Conservation (phyloP, 306 rosid genomes). For the Arachis hypogaea region DNA sequence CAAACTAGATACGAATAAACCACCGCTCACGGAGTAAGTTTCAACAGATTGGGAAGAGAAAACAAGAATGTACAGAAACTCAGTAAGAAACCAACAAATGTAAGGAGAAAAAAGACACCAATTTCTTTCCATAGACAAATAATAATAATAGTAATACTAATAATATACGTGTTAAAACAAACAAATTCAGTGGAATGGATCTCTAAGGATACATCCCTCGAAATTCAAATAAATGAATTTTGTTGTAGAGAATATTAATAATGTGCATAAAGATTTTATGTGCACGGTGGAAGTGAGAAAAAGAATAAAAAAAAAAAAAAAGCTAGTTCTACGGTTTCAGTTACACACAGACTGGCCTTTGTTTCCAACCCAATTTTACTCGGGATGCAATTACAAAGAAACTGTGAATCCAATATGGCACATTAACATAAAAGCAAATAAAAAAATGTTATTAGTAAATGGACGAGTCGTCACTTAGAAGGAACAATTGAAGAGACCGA, state of each 20-base stretch:
- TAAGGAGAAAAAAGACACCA: too few relatives aligned
- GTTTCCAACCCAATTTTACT: conserved; percentile 47
- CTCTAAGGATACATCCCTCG: not conserved
- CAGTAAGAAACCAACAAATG: too few relatives aligned
- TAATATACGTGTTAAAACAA: too few relatives aligned
- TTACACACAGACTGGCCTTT: conserved; percentile 39
- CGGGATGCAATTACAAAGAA: conserved; percentile 38
- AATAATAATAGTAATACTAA: too few relatives aligned
- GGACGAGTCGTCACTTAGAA: conserved; percentile 27
- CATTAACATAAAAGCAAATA: not conserved
- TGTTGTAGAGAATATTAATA: conserved; percentile 18
- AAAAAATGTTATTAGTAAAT: conserved; percentile 12
- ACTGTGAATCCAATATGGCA: conserved; percentile 38
- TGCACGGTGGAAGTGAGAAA: conserved; percentile 33
- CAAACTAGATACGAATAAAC: too few relatives aligned
- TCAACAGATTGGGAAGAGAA: too few relatives aligned
- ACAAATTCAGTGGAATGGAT: conserved; percentile 4
- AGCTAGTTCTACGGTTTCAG: conserved; percentile 42
- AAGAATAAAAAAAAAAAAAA: not conserved
- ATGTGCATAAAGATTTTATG: conserved; percentile 33
- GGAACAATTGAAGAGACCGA: conserved; percentile 35
- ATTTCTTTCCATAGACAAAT: too few relatives aligned
- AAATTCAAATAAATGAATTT: conserved; percentile 38
- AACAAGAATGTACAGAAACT: too few relatives aligned
- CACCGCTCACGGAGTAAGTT: too few relatives aligned